Evolutionary conservation across 495 filamentous ascomycete genomes (phyloP).

Genomic region (Achaetomiella virescens): DNA sequence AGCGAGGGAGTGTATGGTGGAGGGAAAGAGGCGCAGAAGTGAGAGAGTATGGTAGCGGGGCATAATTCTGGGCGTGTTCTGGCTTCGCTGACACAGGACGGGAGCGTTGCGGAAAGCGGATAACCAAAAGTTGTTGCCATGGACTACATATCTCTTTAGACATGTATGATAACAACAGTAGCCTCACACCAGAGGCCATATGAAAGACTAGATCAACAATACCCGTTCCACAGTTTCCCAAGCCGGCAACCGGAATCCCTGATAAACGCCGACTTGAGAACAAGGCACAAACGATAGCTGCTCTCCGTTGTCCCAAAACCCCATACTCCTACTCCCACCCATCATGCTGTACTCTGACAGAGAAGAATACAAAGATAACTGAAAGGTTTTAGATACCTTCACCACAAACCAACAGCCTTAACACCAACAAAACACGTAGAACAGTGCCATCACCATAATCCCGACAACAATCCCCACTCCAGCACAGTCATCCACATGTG

Average conservation of each 20-base stretch:
- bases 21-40: not conserved
- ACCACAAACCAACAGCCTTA: not conserved
- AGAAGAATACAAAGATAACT: not conserved
- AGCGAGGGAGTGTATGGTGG: slow-evolving; percentile 6
- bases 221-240: not conserved
- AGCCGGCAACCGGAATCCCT: not conserved
- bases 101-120: not conserved
- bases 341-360: slow-evolving; percentile 2
- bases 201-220: too few relatives aligned
- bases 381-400: not conserved
- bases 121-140: not conserved
- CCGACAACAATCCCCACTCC: not conserved
- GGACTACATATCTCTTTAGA: not conserved
- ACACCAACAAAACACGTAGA: slow-evolving; percentile 7
- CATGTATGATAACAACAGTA: slow-evolving; percentile 6
- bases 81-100: not conserved
- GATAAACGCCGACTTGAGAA: not conserved
- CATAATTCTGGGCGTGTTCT: too few relatives aligned
- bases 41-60: too few relatives aligned
- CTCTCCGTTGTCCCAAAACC: not conserved
- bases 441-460: slow-evolving; percentile 1
- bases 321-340: not conserved
- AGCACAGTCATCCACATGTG: not conserved
- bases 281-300: not conserved
- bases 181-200: not conserved